phyloP scores from a whole-genome alignment of 495 filamentous ascomycete species.

The Sordaria brevicollis region DNA sequence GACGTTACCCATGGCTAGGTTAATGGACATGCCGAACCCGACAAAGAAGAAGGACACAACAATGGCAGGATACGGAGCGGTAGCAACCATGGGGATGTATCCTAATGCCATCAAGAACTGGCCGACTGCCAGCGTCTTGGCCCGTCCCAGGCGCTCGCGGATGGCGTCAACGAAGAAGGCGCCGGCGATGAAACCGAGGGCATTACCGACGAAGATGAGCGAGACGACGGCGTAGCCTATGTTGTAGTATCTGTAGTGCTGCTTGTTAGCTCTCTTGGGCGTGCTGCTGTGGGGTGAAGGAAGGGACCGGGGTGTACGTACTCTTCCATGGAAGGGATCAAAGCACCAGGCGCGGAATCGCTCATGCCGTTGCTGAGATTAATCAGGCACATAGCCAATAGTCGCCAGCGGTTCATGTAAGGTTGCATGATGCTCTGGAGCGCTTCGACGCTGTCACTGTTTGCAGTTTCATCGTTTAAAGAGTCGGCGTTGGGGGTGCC shows the following conservation, averaged over 20 bases:
- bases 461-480: conserved; percentile 11
- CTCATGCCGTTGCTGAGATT: conserved; percentile 49
- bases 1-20: conserved; percentile 62
- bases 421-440: conserved; percentile 9
- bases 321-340: conserved; percentile 62
- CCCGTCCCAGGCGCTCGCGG: conserved; percentile 52
- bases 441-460: conserved; percentile 4
- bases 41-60: conserved; percentile 54
- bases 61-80: conserved; percentile 59
- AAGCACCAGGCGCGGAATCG: conserved; percentile 57
- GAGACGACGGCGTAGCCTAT: conserved; percentile 69
- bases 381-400: conserved; percentile 38
- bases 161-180: conserved; percentile 53
- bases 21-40: conserved; percentile 57
- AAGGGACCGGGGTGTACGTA: conserved; percentile 12
- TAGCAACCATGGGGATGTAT: conserved; percentile 53
- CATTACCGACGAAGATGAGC: conserved; percentile 70
- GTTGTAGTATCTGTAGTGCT: conserved; percentile 40
- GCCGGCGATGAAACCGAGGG: conserved; percentile 63
- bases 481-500: conserved; percentile 42
- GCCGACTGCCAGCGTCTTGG: conserved; percentile 47
- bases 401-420: conserved; percentile 32
- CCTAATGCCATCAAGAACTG: conserved; percentile 38
- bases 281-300: neutral
- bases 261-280: neutral